These are phyloP conservation scores for Xeromyces bisporus DNA, from an alignment of 495 filamentous ascomycete genomes.

Conservation along the genomic window DNA sequence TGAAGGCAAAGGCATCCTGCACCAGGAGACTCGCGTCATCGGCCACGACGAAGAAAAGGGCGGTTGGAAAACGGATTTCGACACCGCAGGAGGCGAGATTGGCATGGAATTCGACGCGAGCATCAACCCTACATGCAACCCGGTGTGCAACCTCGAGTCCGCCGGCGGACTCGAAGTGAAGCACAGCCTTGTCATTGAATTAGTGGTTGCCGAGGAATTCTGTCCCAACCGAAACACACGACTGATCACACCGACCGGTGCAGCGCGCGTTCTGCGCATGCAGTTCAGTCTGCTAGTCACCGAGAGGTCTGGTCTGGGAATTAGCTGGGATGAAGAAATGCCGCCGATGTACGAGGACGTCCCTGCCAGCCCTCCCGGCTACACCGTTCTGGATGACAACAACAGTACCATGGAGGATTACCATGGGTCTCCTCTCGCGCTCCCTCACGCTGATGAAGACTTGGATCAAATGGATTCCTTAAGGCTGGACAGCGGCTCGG, in stretches of 20 bases:
- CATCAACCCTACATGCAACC: slow-evolving; percentile 42
- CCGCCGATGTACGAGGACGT: slow-evolving; percentile 93
- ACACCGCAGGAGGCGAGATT: slow-evolving; percentile 49
- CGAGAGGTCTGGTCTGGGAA: slow-evolving; percentile 70
- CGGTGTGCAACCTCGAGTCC: slow-evolving; percentile 64
- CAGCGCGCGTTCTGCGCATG: slow-evolving; percentile 82
- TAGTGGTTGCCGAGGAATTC: slow-evolving; percentile 90
- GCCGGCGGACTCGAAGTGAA: slow-evolving; percentile 61
- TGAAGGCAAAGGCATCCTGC: slow-evolving; percentile 56
- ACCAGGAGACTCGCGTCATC: slow-evolving; percentile 61
- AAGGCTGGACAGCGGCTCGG: slow-evolving; percentile 22
- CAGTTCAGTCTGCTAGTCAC: slow-evolving; percentile 73
- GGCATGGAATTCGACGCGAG: slow-evolving; percentile 67
- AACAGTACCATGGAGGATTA: slow-evolving; percentile 29
- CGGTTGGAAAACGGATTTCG: slow-evolving; percentile 97
- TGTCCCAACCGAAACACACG: slow-evolving; percentile 50
- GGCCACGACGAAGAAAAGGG: slow-evolving; percentile 56
- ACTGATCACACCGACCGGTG: slow-evolving; percentile 70
- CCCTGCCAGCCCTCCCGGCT: slow-evolving; percentile 69
- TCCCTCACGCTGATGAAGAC: slow-evolving; percentile 27
- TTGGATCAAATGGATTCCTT: slow-evolving; percentile 28
- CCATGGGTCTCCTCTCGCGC: slow-evolving; percentile 22
- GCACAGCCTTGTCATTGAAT: slow-evolving; percentile 77
- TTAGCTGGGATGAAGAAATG: slow-evolving; percentile 94
- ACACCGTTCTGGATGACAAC: slow-evolving; percentile 33